These are phyloP conservation scores for Marchantia paleacea DNA, from an alignment of 225 moss, liverwort and hornwort genomes.

Conservation along the genomic window DNA sequence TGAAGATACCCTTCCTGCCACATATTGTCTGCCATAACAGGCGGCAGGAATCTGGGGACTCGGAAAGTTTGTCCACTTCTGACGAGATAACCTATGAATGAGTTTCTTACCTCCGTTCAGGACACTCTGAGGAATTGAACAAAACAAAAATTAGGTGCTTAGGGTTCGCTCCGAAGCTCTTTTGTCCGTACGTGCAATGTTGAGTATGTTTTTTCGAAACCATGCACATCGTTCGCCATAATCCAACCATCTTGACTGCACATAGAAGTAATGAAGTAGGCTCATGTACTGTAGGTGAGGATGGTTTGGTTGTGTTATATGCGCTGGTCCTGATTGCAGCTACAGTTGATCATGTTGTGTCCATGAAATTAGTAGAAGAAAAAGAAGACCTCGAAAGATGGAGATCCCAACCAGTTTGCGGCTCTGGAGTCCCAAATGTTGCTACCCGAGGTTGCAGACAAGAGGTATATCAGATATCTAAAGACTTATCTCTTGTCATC, in stretches of 20 bases:
- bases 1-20: background rate
- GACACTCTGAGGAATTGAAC: background rate
- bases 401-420: constrained; percentile 28
- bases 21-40: too few species aligned
- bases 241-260: background rate
- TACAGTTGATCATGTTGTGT: constrained; percentile 17
- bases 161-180: background rate
- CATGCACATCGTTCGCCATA: too few species aligned
- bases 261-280: background rate
- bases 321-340: constrained; percentile 14
- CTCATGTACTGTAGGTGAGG: background rate
- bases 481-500: background rate
- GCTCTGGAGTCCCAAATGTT: constrained; percentile 51
- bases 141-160: background rate
- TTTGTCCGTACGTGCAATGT: background rate
- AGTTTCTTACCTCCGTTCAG: background rate
- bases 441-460: constrained; percentile 61
- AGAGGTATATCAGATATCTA: constrained; percentile 39
- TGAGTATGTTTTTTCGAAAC: background rate
- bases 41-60: too few species aligned
- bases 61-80: background rate
- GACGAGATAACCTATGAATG: background rate
- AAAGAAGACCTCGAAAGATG: constrained; percentile 30
- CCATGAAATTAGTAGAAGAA: constrained; percentile 44
- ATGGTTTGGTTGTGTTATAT: background rate